phyloP scores from a whole-genome alignment of 1,284 basidiomycete species.

The Trichosporon inkin region DNA sequence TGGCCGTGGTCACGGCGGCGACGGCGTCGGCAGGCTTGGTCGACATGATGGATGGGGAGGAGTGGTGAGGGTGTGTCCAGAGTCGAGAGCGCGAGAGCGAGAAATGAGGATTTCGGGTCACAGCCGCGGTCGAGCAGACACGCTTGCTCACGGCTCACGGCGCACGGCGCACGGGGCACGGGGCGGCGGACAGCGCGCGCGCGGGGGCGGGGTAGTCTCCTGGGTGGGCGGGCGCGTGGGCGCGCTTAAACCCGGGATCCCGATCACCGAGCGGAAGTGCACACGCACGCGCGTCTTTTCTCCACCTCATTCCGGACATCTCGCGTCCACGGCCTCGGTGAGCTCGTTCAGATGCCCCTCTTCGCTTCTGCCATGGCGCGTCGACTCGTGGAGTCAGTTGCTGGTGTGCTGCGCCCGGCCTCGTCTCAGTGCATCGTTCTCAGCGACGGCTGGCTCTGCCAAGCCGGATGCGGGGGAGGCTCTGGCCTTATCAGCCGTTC shows the following conservation, averaged over 20 bases:
- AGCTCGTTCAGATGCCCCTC: too few species aligned
- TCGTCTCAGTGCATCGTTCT: too few species aligned
- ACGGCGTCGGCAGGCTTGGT: background rate
- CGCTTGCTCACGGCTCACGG: background rate
- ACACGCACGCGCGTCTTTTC: background rate
- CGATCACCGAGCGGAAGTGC: background rate
- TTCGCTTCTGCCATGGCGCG: too few species aligned
- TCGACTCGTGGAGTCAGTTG: too few species aligned
- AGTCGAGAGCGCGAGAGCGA: background rate
- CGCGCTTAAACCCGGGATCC: slow-evolving; percentile 8
- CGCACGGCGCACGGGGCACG: too few species aligned
- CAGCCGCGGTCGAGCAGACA: slow-evolving; percentile 1
- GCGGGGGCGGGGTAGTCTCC: background rate
- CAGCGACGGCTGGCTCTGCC: too few species aligned
- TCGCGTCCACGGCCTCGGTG: background rate
- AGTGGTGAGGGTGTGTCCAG: background rate
- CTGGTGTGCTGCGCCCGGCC: too few species aligned
- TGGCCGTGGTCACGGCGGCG: background rate
- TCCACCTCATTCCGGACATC: slow-evolving; percentile 4
- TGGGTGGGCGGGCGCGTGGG: background rate
- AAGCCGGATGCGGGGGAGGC: too few species aligned
- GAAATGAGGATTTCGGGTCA: background rate
- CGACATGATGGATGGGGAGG: background rate
- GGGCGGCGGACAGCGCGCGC: background rate
- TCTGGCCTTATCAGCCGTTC: too few species aligned